These are phyloP conservation scores for Arachis hypogaea DNA, from an alignment of 306 rosid genomes.

Conservation along the genomic window DNA sequence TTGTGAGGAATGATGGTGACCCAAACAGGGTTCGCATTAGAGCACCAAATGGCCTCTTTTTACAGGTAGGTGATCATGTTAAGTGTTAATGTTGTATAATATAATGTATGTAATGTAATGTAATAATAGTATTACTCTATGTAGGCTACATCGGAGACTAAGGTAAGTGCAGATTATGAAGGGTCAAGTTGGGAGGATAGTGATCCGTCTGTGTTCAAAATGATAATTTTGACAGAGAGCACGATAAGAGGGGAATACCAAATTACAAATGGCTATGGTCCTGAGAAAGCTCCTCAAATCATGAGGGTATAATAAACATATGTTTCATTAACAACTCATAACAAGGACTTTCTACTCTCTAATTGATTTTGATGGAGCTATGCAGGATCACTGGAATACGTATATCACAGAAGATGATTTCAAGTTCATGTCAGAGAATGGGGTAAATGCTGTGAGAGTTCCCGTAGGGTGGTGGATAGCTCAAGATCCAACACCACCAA, in stretches of 20 bases:
- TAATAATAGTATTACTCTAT: not conserved
- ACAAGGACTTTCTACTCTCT: slow-evolving; percentile 1
- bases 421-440: slow-evolving; percentile 59
- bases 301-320: slow-evolving; percentile 47
- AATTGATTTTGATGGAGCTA: not conserved
- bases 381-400: slow-evolving; percentile 66
- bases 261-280: slow-evolving; percentile 75
- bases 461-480: slow-evolving; percentile 88
- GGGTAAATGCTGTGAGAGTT: slow-evolving; percentile 65
- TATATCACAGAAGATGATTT: slow-evolving; percentile 73
- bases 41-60: slow-evolving; percentile 57
- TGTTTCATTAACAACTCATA: not conserved
- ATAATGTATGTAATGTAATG: not conserved
- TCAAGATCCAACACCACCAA: slow-evolving; percentile 71
- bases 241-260: slow-evolving; percentile 65
- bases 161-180: slow-evolving; percentile 50
- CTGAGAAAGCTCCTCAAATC: slow-evolving; percentile 56
- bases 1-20: slow-evolving; percentile 50
- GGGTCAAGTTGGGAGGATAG: slow-evolving; percentile 62
- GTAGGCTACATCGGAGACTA: slow-evolving; percentile 50
- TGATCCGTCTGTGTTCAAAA: slow-evolving; percentile 65
- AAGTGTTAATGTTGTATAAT: no score
- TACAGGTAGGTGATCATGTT: slow-evolving; percentile 50
- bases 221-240: slow-evolving; percentile 44
- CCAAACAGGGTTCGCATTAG: slow-evolving; percentile 51